Conservation (phyloP, 805 yeast species). For the Metschnikowia gruessii region DNA sequence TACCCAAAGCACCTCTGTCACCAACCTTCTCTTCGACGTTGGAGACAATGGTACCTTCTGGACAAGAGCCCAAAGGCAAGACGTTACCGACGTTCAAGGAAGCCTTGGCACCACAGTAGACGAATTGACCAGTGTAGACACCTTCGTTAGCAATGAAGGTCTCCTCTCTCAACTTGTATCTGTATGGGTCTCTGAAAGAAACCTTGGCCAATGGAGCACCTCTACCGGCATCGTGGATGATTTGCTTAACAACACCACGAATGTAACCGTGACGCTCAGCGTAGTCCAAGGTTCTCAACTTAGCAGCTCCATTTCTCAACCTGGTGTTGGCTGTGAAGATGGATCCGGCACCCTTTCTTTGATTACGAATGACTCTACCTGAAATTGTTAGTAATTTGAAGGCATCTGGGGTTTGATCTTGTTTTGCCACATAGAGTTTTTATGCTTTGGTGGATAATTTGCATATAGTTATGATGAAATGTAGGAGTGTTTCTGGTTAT, state of each 20-base stretch:
- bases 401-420: not conserved
- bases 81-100: constrained; percentile 96
- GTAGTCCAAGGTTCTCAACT: constrained; percentile 97
- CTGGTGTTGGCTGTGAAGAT: constrained; percentile 99
- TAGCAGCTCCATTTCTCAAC: constrained; percentile 99
- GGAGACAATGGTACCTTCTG: constrained; percentile 99
- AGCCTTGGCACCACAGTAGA: constrained; percentile 99
- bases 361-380: constrained; percentile 99
- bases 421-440: too few species aligned
- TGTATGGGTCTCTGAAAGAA: constrained; percentile 86
- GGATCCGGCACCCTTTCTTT: constrained; percentile 99
- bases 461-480: too few species aligned
- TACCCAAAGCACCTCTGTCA: constrained; percentile 99
- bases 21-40: constrained; percentile 98
- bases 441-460: too few species aligned
- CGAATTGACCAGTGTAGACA: constrained; percentile 98
- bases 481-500: too few species aligned
- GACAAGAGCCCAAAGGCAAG: constrained; percentile 93
- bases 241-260: constrained; percentile 98
- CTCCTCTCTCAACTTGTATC: constrained; percentile 96
- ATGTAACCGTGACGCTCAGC: constrained; percentile 99
- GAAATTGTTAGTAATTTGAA: constrained; percentile 14
- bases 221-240: constrained; percentile 99
- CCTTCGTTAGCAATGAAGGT: constrained; percentile 99
- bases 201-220: constrained; percentile 99